A percentile compares a stretch with the other conserved stretches of the same genome.
These are phyloP conservation scores for Bacidia rubella DNA, from an alignment of 495 filamentous ascomycete genomes.

Conservation along the genomic window DNA sequence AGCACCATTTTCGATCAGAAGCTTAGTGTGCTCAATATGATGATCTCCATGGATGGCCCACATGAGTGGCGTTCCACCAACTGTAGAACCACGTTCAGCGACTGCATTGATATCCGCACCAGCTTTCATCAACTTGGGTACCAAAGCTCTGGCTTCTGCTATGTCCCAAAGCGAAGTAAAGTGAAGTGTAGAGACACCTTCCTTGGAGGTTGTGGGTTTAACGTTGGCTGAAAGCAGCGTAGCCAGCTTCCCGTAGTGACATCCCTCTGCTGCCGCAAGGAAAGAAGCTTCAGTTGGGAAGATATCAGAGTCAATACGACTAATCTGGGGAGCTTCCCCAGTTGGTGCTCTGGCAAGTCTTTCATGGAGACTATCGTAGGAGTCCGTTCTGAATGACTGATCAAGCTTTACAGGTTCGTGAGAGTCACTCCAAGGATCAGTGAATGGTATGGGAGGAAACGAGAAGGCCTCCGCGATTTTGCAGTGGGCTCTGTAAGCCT, in stretches of 20 bases:
- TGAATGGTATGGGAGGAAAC: too few species aligned
- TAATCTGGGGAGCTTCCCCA: too few species aligned
- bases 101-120: conserved; percentile 22
- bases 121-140: conserved; percentile 17
- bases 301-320: too few species aligned
- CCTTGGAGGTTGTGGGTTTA: conserved; percentile 8
- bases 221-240: not conserved
- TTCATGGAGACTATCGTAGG: too few species aligned
- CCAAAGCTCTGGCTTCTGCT: conserved; percentile 12
- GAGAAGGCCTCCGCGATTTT: conserved; percentile 11
- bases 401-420: too few species aligned
- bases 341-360: too few species aligned
- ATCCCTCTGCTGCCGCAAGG: too few species aligned
- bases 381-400: too few species aligned
- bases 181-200: conserved; percentile 19
- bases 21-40: conserved; percentile 14
- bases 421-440: too few species aligned
- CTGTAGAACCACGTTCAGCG: conserved; percentile 14
- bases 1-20: conserved; percentile 18
- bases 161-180: conserved; percentile 18
- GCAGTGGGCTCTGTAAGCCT: conserved; percentile 16
- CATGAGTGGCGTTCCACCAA: conserved; percentile 21
- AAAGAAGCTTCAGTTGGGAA: too few species aligned
- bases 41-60: conserved; percentile 19
- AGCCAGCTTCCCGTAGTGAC: too few species aligned